Percentiles rank a stretch among this genome's conserved stretches.
These are phyloP conservation scores for Dalechampia spathulata DNA, from an alignment of 441 rosid species.

Conservation along the genomic window DNA sequence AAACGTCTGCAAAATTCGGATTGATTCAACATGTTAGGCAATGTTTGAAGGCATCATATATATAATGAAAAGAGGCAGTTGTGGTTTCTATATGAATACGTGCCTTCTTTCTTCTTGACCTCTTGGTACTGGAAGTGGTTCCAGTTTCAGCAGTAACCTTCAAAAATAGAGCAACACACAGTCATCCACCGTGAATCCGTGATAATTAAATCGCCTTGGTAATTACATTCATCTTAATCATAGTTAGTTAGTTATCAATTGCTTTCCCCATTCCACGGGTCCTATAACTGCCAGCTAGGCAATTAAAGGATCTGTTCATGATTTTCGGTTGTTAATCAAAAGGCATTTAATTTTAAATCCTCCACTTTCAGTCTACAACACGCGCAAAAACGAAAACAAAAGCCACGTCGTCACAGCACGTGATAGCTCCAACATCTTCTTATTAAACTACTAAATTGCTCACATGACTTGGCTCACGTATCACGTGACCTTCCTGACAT, in stretches of 20 bases:
- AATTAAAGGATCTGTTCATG: too few species aligned
- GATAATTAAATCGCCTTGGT: background rate
- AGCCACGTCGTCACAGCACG: slow-evolving; percentile 14
- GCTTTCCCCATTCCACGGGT: too few species aligned
- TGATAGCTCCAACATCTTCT: background rate
- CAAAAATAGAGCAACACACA: slow-evolving; percentile 1
- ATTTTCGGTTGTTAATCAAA: too few species aligned
- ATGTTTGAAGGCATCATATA: too few species aligned
- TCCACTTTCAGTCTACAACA: too few species aligned
- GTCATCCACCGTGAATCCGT: background rate
- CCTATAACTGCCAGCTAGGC: too few species aligned
- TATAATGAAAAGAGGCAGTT: too few species aligned
- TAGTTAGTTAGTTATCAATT: too few species aligned
- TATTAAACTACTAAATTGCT: too few species aligned
- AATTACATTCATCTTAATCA: too few species aligned
- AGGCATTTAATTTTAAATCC: too few species aligned
- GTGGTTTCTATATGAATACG: too few species aligned
- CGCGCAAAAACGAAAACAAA: background rate
- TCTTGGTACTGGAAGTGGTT: slow-evolving; percentile 28
- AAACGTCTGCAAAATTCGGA: slow-evolving; percentile 45
- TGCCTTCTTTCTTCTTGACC: slow-evolving; percentile 65
- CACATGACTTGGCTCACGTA: slow-evolving; percentile 2
- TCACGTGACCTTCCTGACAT: slow-evolving; percentile 26
- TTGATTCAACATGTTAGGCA: background rate
- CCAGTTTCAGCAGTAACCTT: slow-evolving; percentile 44